Evolutionary conservation across 768 basidiomycete species (phyloP).

Genomic region (Suillus placidus): DNA sequence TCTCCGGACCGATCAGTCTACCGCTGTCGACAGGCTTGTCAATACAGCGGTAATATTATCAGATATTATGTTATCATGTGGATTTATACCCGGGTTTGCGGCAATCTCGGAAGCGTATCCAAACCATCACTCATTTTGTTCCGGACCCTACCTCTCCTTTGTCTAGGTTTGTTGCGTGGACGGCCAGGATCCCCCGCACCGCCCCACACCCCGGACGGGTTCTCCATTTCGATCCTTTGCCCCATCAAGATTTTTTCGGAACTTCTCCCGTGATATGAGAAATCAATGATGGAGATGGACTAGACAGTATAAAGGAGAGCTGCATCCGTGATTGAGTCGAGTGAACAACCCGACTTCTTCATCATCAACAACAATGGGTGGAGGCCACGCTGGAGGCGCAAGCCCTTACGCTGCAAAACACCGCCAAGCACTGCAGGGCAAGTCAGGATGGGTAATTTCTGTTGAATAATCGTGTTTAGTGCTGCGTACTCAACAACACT

Average conservation of each 20-base stretch:
- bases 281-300: background rate
- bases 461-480: slow-evolving; percentile 9
- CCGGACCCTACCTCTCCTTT: background rate
- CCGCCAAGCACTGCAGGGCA: slow-evolving; percentile 58
- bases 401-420: slow-evolving; percentile 43
- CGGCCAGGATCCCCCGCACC: slow-evolving; percentile 5
- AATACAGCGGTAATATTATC: background rate
- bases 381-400: slow-evolving; percentile 37
- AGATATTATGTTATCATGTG: background rate
- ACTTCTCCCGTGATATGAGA: slow-evolving; percentile 5
- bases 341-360: background rate
- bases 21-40: background rate
- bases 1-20: background rate
- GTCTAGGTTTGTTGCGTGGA: background rate
- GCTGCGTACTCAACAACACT: slow-evolving; percentile 6
- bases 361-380: slow-evolving; percentile 42
- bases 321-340: background rate
- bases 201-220: slow-evolving; percentile 1
- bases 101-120: background rate
- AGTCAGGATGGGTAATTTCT: slow-evolving; percentile 65
- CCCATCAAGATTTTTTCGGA: background rate
- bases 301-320: background rate
- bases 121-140: background rate
- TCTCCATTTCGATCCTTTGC: background rate
- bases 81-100: background rate